phyloP scores from a whole-genome alignment of 2,329 filamentous ascomycete species.

The Colletotrichum theobromicola region DNA sequence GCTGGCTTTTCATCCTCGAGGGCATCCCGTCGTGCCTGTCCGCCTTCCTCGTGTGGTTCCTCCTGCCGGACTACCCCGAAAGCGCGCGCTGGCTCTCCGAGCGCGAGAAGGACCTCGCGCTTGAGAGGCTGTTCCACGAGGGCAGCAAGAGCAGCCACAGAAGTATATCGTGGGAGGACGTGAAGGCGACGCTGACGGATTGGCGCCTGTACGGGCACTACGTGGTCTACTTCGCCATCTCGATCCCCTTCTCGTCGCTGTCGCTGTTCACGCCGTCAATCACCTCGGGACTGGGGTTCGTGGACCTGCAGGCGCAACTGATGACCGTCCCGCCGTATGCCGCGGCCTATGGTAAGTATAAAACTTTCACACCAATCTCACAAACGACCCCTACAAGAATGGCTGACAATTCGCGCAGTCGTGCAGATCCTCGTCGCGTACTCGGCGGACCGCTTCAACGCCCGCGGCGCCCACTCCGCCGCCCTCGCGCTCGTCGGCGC shows the following conservation, averaged over 20 bases:
- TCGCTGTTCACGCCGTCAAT: conserved; percentile 69
- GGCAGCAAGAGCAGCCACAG: conserved; percentile 64
- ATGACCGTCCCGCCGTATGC: conserved; percentile 72
- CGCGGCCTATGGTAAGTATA: conserved; percentile 55
- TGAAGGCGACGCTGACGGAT: conserved; percentile 70
- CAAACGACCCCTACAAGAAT: not conserved
- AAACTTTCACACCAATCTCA: not conserved
- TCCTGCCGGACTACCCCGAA: conserved; percentile 50
- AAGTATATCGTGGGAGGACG: conserved; percentile 69
- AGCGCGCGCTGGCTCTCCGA: conserved; percentile 40
- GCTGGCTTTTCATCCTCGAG: conserved; percentile 48
- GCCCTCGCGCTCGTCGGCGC: conserved; percentile 40
- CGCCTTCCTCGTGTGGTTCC: conserved; percentile 24
- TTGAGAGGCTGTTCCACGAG: conserved; percentile 47
- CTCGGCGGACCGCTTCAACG: conserved; percentile 68
- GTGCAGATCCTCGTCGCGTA: conserved; percentile 52
- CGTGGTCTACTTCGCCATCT: conserved; percentile 49
- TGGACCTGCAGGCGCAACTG: conserved; percentile 62
- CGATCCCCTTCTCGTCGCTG: conserved; percentile 62
- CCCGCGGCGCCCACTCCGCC: conserved; percentile 51
- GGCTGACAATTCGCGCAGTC: conserved; percentile 27
- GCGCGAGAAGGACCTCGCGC: conserved; percentile 54
- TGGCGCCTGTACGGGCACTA: conserved; percentile 74
- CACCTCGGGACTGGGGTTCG: conserved; percentile 55
- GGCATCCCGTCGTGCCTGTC: conserved; percentile 41